Conservation (phyloP, 2,329 filamentous ascomycete species). For the Didymella pinodella region DNA sequence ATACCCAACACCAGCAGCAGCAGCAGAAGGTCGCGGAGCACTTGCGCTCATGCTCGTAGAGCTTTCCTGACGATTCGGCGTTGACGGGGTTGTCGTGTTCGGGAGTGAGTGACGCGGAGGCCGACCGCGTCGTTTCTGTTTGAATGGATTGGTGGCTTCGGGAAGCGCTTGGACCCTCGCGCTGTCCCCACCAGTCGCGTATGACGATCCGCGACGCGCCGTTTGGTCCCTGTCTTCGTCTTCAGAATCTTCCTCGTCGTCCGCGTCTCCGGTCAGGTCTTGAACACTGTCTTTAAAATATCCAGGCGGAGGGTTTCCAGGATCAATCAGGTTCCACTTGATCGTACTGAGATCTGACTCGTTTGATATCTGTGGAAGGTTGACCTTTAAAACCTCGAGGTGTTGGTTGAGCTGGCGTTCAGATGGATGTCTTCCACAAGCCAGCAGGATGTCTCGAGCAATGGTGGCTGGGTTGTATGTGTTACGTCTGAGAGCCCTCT, state of each 20-base stretch:
- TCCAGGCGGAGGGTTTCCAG: slow-evolving; percentile 56
- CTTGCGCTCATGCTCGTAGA: slow-evolving; percentile 38
- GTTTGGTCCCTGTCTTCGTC: slow-evolving; percentile 26
- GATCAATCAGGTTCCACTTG: slow-evolving; percentile 69
- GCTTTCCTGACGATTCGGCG: slow-evolving; percentile 26
- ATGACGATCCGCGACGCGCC: slow-evolving; percentile 26
- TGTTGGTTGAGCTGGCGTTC: slow-evolving; percentile 67
- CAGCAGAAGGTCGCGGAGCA: slow-evolving; percentile 25
- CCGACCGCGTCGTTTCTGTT: slow-evolving; percentile 46
- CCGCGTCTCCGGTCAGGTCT: slow-evolving; percentile 42
- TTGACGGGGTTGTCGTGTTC: slow-evolving; percentile 24
- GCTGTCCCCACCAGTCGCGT: slow-evolving; percentile 33
- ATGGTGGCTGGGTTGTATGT: slow-evolving; percentile 69
- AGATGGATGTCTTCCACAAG: slow-evolving; percentile 67
- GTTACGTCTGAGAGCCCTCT: slow-evolving; percentile 58
- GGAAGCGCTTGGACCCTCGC: slow-evolving; percentile 40
- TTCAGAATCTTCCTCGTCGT: slow-evolving; percentile 48
- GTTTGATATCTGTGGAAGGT: slow-evolving; percentile 54
- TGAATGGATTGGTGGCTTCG: slow-evolving; percentile 44
- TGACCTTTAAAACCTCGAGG: slow-evolving; percentile 58
- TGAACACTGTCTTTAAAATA: slow-evolving; percentile 41
- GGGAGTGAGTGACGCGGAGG: slow-evolving; percentile 46
- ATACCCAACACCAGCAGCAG: slow-evolving; percentile 49
- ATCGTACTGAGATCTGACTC: slow-evolving; percentile 65
- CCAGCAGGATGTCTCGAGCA: slow-evolving; percentile 69